These are phyloP conservation scores for Nyctanthes arbortristis DNA, from an alignment of 257 asterid species.

Conservation along the genomic window DNA sequence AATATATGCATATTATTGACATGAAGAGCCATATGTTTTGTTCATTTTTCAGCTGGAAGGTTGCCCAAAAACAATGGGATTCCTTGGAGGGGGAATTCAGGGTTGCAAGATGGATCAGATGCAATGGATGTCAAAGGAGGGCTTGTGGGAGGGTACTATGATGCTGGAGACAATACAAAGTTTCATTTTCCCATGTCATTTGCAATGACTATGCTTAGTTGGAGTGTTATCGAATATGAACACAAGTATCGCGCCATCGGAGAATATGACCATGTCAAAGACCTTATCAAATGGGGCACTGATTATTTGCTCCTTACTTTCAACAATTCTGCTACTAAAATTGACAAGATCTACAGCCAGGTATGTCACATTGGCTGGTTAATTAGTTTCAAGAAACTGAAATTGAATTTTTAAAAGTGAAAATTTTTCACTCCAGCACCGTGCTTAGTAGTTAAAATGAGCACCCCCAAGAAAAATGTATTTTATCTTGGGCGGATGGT, in stretches of 20 bases:
- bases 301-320: conserved; percentile 82
- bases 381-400: too few species aligned
- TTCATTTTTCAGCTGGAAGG: conserved; percentile 62
- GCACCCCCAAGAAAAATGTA: too few species aligned
- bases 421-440: too few species aligned
- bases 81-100: conserved; percentile 84
- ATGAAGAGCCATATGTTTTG: too few species aligned
- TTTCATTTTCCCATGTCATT: conserved; percentile 88
- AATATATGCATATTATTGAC: too few species aligned
- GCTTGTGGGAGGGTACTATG: conserved; percentile 85
- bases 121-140: conserved; percentile 66
- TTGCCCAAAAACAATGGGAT: conserved; percentile 64
- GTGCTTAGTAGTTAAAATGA: too few species aligned
- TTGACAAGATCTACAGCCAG: conserved; percentile 71
- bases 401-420: too few species aligned
- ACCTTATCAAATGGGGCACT: conserved; percentile 88
- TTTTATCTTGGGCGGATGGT: too few species aligned
- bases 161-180: conserved; percentile 82
- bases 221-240: conserved; percentile 90
- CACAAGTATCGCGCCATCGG: conserved; percentile 68
- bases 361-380: too few species aligned
- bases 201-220: conserved; percentile 91
- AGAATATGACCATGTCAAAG: conserved; percentile 68
- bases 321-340: conserved; percentile 66
- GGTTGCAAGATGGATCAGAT: conserved; percentile 69